Base-by-base conservation (phyloP, 495 filamentous ascomycete species). In the Letharia columbiana region DNA sequence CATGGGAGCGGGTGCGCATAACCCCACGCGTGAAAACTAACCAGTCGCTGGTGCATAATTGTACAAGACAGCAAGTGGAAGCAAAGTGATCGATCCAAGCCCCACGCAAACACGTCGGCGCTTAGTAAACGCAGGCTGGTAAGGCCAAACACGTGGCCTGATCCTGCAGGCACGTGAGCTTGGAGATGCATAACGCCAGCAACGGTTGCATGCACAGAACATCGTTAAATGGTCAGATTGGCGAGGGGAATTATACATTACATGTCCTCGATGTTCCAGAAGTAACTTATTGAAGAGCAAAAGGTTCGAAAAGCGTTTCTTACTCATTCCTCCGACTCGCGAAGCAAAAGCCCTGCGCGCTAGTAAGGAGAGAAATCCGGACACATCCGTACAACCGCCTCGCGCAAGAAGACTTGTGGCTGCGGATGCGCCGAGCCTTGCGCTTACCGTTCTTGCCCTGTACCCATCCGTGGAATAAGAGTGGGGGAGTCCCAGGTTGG, bases 381-480 rank as follows among this genome's bases (percentile, higher is more conserved):
- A 35, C 52, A 33, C 52, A 35, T 56, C 52, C 52, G 28, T 56
- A 56, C 11, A 56, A 18, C 28, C 52, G 52, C 52, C 15, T 5
- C 13, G 52, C 52, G 52, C 31, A 35, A 20, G 18, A 28, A 31
- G 28, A 13, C 0, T 17, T 18, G 28, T 35, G 23, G 13, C 28
- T 6, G 52, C 52, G 28, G 52, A 33, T 28, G 50, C 50, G 52
- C 28, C 52, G 28, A 35, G 15, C 31, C 31, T 56, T 56, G 52
- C 52, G 31, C 52, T 18, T 33, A 35, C 52, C 28, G 28, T 56
- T 18, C 11, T 18, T 35, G 5, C 31, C 28, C 0, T 50, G 45
- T 45, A 56, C 58, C 37, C 58, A 41, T 0, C 23, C 58, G 41
- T 60, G 18, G 41, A 44, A 60, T 44, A 60, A 60, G 41, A 42